phyloP scores from a whole-genome alignment of 2,329 filamentous ascomycete genomes.

The Cordyceps fumosorosea region DNA sequence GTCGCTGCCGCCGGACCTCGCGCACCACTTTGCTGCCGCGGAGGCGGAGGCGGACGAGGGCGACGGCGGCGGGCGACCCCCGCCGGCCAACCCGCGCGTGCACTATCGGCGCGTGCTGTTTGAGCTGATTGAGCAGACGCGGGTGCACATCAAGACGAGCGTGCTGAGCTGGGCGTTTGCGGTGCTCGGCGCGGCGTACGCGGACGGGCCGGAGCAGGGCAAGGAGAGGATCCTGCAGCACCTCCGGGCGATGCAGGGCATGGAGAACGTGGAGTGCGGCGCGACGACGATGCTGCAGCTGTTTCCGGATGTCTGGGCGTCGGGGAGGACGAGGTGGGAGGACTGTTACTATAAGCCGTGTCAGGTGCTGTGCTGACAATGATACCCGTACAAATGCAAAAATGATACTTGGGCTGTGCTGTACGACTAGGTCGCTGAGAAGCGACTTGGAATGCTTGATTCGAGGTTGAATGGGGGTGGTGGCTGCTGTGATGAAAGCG shows the following conservation, averaged over 20 bases:
- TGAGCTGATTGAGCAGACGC: neutral
- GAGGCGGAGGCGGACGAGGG: neutral
- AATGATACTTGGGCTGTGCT: neutral
- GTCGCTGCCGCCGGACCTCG: neutral
- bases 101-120: neutral
- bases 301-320: slow-evolving; percentile 2
- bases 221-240: neutral
- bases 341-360: slow-evolving; percentile 6
- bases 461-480: too few species aligned
- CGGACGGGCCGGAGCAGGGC: neutral
- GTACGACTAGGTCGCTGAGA: neutral
- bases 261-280: slow-evolving; percentile 1
- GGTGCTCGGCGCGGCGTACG: slow-evolving; percentile 1
- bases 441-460: neutral
- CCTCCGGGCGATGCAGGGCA: neutral
- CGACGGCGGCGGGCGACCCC: neutral
- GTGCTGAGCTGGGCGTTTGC: slow-evolving; percentile 6
- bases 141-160: neutral
- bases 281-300: slow-evolving; percentile 2
- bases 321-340: neutral
- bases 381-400: neutral
- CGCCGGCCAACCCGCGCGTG: neutral
- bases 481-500: too few species aligned
- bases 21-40: neutral
- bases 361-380: slow-evolving; percentile 1